These are phyloP conservation scores for Sicyos edulis DNA, from an alignment of 306 rosid species.

Conservation along the genomic window DNA sequence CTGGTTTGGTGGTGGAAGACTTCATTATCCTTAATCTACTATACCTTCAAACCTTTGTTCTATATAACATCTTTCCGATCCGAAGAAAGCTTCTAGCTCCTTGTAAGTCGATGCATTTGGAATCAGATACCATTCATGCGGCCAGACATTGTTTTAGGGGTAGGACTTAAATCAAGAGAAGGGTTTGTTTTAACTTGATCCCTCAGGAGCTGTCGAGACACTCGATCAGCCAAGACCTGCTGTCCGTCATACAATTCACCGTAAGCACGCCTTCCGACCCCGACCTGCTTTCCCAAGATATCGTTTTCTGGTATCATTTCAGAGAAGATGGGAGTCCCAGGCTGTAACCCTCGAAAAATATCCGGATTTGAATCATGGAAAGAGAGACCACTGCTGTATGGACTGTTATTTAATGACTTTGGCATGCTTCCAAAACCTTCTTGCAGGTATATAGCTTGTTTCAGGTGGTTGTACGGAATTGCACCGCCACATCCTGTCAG, in stretches of 20 bases:
- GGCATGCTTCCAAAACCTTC: slow-evolving; percentile 67
- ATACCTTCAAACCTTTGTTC: neutral
- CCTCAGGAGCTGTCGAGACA: slow-evolving; percentile 66
- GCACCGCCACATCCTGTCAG: slow-evolving; percentile 69
- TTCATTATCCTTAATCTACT: neutral
- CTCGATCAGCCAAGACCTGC: slow-evolving; percentile 85
- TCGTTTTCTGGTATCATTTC: slow-evolving; percentile 64
- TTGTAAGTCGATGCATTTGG: neutral
- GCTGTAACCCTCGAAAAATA: slow-evolving; percentile 71
- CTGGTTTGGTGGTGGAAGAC: neutral
- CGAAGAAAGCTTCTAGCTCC: neutral
- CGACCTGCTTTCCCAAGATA: slow-evolving; percentile 46
- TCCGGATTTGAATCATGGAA: slow-evolving; percentile 63
- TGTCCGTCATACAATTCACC: slow-evolving; percentile 65
- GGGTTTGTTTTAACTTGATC: slow-evolving; percentile 58
- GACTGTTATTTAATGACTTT: slow-evolving; percentile 50
- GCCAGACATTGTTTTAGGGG: slow-evolving; percentile 48
- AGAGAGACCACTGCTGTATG: slow-evolving; percentile 39
- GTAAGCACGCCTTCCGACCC: slow-evolving; percentile 36
- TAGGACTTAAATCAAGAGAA: slow-evolving; percentile 63
- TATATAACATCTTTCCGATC: neutral
- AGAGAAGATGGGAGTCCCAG: slow-evolving; percentile 56
- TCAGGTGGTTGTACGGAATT: slow-evolving; percentile 61
- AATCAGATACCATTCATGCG: slow-evolving; percentile 56
- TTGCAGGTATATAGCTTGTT: slow-evolving; percentile 59